Base-by-base conservation (phyloP, 768 basidiomycete species). In the Tremella fuciformis region DNA sequence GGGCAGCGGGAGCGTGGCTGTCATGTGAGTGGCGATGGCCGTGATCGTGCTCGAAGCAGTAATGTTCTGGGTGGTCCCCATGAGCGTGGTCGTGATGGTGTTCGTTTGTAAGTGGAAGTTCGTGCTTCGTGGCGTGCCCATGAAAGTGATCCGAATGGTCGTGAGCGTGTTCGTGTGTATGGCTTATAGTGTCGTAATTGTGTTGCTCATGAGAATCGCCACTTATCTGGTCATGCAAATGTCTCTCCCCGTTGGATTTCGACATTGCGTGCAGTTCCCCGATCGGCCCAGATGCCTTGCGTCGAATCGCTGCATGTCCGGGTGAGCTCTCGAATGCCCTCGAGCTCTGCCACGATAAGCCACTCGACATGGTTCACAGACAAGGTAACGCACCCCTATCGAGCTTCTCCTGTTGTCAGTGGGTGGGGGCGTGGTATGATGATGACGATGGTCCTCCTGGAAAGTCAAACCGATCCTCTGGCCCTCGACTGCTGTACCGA, bases 31-130 rank as follows among this genome's bases (percentile, higher is more conserved):
- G 61, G 46, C 60, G 58, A 49, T 73, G 70, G 52, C 46, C 59
- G 34, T 61, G 54, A 21, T 63, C 21, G 44, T 57, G 44, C 39
- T 64, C 50, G 60, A 79, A 78, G 50, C 65, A 70, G 46, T 63
- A 63, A 60, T 69, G 70, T 61, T 63, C 58, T 70, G 72, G 44
- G 25, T 55, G 26, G 61, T 66, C 39, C 46, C 60, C 52, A 48
- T 71, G 55, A 18, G 41, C 46, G 51, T 68, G 58, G 54, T 58
- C 63, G 50, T 63, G 53, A 41, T 56, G 37, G 25, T 63, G 40
- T 22, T 38, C 16, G 46, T 69, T 64, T 1, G 53, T 57, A 41
- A 65, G 54, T 24, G 13, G 18, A 15, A 15, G 16, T 7, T 50
- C 11, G 7, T 50, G 21, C 21, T 21, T 19, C 46, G 65, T 55